These are phyloP conservation scores for Casuarina glauca DNA, from an alignment of 306 rosid genomes.

Conservation along the genomic window DNA sequence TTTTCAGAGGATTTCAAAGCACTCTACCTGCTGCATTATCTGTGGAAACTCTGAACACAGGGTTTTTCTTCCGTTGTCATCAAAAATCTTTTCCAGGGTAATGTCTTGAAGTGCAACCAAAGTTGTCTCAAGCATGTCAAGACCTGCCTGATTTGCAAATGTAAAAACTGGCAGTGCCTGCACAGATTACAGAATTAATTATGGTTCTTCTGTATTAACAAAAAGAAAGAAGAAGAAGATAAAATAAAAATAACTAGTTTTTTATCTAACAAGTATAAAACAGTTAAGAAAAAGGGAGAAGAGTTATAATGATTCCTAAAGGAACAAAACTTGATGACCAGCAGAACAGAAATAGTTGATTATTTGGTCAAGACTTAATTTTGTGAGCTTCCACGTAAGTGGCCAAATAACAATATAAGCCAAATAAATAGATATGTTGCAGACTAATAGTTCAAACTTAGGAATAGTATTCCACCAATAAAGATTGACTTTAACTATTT, in stretches of 20 bases:
- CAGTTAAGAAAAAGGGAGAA: not conserved
- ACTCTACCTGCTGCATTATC: slow-evolving; percentile 95
- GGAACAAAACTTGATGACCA: not conserved
- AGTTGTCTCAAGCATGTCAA: slow-evolving; percentile 98
- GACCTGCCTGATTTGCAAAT: slow-evolving; percentile 95
- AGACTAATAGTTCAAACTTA: too few relatives aligned
- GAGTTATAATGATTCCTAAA: not conserved
- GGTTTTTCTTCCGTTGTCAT: slow-evolving; percentile 89
- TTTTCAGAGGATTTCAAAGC: not conserved
- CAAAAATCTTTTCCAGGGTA: slow-evolving; percentile 82
- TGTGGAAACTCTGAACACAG: slow-evolving; percentile 90
- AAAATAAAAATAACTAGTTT: not conserved
- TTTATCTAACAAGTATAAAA: not conserved
- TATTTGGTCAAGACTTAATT: too few relatives aligned
- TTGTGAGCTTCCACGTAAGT: too few relatives aligned
- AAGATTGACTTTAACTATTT: too few relatives aligned
- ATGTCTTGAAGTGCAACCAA: slow-evolving; percentile 95
- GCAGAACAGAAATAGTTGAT: not conserved
- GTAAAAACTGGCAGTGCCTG: slow-evolving; percentile 92
- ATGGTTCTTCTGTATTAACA: slow-evolving; percentile 16
- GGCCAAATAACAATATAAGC: not conserved
- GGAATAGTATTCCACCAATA: too few relatives aligned
- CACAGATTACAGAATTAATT: slow-evolving; percentile 22
- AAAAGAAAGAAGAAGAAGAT: not conserved
- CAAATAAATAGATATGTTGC: too few relatives aligned